These are phyloP conservation scores for Rhizopus microsporus DNA, from an alignment of 371 early-diverging fungal genomes.

Conservation along the genomic window DNA sequence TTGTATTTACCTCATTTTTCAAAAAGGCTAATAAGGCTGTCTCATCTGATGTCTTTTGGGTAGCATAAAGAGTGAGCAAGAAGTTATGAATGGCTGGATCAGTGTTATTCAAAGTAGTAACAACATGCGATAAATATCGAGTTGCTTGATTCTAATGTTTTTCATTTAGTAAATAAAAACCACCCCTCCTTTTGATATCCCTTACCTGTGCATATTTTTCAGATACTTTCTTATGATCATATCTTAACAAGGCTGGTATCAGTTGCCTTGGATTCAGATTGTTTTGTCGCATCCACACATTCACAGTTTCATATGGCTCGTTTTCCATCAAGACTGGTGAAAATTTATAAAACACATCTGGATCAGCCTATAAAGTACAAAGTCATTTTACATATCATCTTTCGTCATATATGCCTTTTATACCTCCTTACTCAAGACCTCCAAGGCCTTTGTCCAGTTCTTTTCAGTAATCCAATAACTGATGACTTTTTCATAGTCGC, in stretches of 20 bases:
- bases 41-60: conserved; percentile 68
- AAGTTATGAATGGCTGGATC: conserved; percentile 93
- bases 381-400: neutral
- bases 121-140: conserved; percentile 83
- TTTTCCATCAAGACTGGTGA: conserved; percentile 79
- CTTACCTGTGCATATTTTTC: conserved; percentile 36
- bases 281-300: conserved; percentile 74
- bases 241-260: conserved; percentile 83
- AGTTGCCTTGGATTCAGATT: conserved; percentile 76
- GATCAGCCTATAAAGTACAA: conserved; percentile 35
- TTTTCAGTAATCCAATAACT: conserved; percentile 78
- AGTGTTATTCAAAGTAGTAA: conserved; percentile 69
- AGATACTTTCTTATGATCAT: conserved; percentile 54
- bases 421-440: conserved; percentile 77
- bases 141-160: conserved; percentile 80
- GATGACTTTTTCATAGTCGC: conserved; percentile 83
- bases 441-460: conserved; percentile 74
- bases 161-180: neutral
- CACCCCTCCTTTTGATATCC: neutral
- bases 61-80: conserved; percentile 81
- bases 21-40: conserved; percentile 68
- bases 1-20: conserved; percentile 69
- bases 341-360: conserved; percentile 82
- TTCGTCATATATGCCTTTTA: neutral
- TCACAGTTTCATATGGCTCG: conserved; percentile 77